Percentiles rank a stretch among this genome's conserved stretches.
Conservation (phyloP, 2,329 filamentous ascomycete genomes). For the Exophiala mesophila region DNA sequence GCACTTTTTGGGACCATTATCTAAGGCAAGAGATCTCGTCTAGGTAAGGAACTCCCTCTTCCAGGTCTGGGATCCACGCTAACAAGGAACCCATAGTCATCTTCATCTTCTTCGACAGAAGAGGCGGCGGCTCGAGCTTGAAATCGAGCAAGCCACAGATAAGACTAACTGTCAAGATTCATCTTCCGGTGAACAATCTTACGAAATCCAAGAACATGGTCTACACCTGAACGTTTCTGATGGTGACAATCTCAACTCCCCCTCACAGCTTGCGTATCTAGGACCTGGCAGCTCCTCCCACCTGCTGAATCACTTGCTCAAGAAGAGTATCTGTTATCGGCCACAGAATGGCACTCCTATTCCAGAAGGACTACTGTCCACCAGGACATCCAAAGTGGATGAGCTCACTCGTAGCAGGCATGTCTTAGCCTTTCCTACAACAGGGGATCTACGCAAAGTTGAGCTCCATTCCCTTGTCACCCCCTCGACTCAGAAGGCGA, state of each 20-base stretch:
- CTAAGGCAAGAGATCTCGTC: conserved; percentile 12
- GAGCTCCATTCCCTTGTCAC: conserved; percentile 13
- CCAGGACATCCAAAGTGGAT: not conserved
- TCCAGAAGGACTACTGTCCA: conserved; percentile 3
- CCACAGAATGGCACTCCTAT: not conserved
- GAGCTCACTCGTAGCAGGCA: not conserved
- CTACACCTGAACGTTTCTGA: conserved; percentile 6
- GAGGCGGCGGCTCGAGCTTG: conserved; percentile 3
- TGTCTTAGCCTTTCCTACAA: conserved; percentile 1
- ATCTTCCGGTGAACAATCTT: not conserved
- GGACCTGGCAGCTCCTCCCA: conserved; percentile 7
- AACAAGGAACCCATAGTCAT: conserved; percentile 1
- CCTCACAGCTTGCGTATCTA: conserved; percentile 8
- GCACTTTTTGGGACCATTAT: conserved; percentile 13
- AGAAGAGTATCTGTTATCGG: conserved; percentile 1
- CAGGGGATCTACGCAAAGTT: conserved; percentile 5
- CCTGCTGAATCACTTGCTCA: conserved; percentile 8
- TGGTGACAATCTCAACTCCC: not conserved
- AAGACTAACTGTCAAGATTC: no score
- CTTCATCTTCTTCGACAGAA: conserved; percentile 12
- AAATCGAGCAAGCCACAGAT: conserved; percentile 3
- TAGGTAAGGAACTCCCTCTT: conserved; percentile 1
- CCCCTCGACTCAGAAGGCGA: conserved; percentile 12
- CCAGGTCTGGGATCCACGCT: not conserved
- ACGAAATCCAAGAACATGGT: not conserved